Base-by-base conservation (phyloP, 768 basidiomycete genomes). In the Russula olivacea region DNA sequence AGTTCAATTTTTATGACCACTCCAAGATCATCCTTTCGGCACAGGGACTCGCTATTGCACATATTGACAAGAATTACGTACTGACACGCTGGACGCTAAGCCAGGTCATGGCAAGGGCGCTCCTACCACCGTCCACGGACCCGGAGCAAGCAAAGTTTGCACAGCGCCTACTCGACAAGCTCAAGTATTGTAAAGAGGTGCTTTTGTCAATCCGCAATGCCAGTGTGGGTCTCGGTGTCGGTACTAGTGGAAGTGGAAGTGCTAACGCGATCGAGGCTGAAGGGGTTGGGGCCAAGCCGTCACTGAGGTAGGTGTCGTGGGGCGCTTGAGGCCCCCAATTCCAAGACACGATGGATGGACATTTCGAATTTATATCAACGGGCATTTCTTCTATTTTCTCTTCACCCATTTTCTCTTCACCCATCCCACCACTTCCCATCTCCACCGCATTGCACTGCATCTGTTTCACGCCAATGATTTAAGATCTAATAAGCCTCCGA, bases 1-100 rank as follows among this genome's bases (percentile, higher is more conserved):
- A 98, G 96, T 98, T 98, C 82, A 99, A 98, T 79, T 98, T 98
- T 74, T 92, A 91, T 74, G 97, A 98, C 76, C 97, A 99, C 77
- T 88, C 91, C 47, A 98, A 99, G 74, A 77, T 98, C 64, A 86
- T 99, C 61, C 78, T 99, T 55, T 92, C 93, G 19, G 84, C 86
- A 1, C 79, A 86, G 30, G 95, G 91, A 3, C 78, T 87, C 14
- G 74, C 86, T 15, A 80, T 98, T 54, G 92, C 93, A 3, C 87
- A 95, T 74, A 95, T 98, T 70, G 92, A 94, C 81, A 93, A 92
- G 79, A 81, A 86, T 69, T 90, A 93, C 77, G 80, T 80, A 59
- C 75, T 94, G 72, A 85, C 86, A 48, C 84, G 86, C 45, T 88
- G 84, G 79, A 80, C 84, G 38, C 77, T 96, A 49, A 81, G 81